Conservation (phyloP, 2,329 filamentous ascomycete species). For the Moelleriella libera region DNA sequence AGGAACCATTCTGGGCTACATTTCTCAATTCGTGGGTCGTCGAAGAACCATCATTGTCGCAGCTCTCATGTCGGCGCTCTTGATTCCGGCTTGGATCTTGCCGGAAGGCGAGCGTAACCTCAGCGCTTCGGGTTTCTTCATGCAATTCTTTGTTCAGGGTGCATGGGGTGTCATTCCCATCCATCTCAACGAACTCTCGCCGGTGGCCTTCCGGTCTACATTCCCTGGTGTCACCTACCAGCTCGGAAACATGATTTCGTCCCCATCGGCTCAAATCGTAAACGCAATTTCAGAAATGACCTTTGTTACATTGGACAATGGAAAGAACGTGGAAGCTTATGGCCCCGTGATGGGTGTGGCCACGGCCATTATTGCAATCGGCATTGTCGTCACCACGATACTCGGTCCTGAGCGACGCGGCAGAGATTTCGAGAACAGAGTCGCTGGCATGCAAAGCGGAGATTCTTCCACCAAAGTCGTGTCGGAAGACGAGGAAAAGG, state of each 20-base stretch:
- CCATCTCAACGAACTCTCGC: conserved; percentile 61
- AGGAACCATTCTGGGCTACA: conserved; percentile 58
- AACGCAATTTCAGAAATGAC: conserved; percentile 56
- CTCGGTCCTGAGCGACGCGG: conserved; percentile 65
- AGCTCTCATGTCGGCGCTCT: conserved; percentile 40
- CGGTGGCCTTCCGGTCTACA: conserved; percentile 53
- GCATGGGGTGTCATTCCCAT: conserved; percentile 57
- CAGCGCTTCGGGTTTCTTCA: conserved; percentile 52
- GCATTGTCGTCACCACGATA: conserved; percentile 53
- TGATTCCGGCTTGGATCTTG: conserved; percentile 61
- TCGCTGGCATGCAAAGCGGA: conserved; percentile 19
- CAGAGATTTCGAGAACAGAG: conserved; percentile 49
- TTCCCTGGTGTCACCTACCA: conserved; percentile 63
- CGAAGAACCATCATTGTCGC: conserved; percentile 51
- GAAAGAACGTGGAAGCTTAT: conserved; percentile 51
- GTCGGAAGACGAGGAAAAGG: conserved; percentile 17
- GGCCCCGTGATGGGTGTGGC: conserved; percentile 63
- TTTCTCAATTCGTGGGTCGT: conserved; percentile 62
- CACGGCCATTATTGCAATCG: conserved; percentile 60
- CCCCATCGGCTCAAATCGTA: conserved; percentile 62
- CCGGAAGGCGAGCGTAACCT: conserved; percentile 44
- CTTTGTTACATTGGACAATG: conserved; percentile 37
- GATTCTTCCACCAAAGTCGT: conserved; percentile 12
- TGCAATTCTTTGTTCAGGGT: conserved; percentile 54
- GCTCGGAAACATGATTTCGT: conserved; percentile 61